Evolutionary conservation across 2,329 filamentous ascomycete species (phyloP), one percentile per base, ranked within the genome.

Genomic region (Septoria petroselini): DNA sequence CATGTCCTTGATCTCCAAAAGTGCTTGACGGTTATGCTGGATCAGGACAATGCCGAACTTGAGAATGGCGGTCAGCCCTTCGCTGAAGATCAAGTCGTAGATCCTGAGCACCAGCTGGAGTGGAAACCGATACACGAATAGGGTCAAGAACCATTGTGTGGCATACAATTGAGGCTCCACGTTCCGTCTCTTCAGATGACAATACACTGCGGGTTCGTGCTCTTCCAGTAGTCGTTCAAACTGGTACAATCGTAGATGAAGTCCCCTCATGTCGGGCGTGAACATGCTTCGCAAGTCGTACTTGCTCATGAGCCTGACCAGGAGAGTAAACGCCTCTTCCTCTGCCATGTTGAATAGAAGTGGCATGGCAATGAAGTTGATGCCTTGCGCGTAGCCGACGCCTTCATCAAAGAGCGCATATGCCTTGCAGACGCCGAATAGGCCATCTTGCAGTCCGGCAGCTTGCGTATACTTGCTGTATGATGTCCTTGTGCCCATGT

Each of bases 341-440:
- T 97, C 91, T 2, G 91, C 87, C 91, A 97, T 95, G 68, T 96
- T 97, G 73, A 98, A 96, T 1, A 98, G 76, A 14, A 98, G 70
- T 18, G 94, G 93, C 90, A 97, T 97, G 41, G 90, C 87, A 52
- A 98, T 82, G 65, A 98, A 98, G 67, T 97, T 98, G 87, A 98
- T 96, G 65, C 93, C 93, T 70, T 98, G 93, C 0, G 94, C 91
- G 69, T 98, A 98, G 25, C 93, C 91, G 29, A 98, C 93, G 6
- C 79, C 86, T 64, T 95, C 90, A 64, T 98, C 93, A 61, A 91
- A 97, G 23, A 98, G 76, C 11, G 93, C 93, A 71, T 98, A 98
- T 1, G 93, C 91, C 70, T 97, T 98, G 75, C 93, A 98, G 29
- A 98, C 82, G 30, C 91, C 91, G 70, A 95, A 97, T 7, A 98